These are phyloP conservation scores for Panicum miliaceum DNA, from an alignment of 176 grass and related monocot species.

Conservation along the genomic window DNA sequence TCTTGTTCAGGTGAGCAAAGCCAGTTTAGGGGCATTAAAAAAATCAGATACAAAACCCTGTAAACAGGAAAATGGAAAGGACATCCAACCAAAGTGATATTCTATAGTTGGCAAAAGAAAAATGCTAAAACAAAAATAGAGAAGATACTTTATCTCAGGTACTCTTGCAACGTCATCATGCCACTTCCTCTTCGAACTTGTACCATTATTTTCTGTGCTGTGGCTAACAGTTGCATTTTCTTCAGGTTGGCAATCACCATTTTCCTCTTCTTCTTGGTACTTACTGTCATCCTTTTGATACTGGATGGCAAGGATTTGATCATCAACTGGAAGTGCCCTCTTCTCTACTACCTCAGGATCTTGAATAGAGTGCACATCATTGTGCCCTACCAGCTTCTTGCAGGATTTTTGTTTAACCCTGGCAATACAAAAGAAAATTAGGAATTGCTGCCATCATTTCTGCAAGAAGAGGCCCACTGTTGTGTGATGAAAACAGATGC, in stretches of 20 bases:
- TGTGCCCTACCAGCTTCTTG: constrained; percentile 43
- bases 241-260: constrained; percentile 36
- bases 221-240: constrained; percentile 43
- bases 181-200: constrained; percentile 63
- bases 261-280: constrained; percentile 46
- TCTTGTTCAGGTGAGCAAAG: background rate
- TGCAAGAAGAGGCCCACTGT: background rate
- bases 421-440: constrained; percentile 28
- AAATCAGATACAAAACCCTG: background rate
- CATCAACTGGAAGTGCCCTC: constrained; percentile 26
- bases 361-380: constrained; percentile 49
- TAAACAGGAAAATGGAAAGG: background rate
- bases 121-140: constrained; percentile 35
- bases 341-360: constrained; percentile 58
- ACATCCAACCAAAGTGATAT: background rate
- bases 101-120: constrained; percentile 7
- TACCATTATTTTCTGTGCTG: constrained; percentile 25
- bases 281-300: constrained; percentile 29
- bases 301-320: constrained; percentile 56
- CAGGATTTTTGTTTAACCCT: constrained; percentile 68
- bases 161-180: constrained; percentile 50
- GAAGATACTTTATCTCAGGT: constrained; percentile 66
- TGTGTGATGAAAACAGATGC: background rate
- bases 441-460: constrained; percentile 12
- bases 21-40: background rate